Conservation (phyloP, 2,329 filamentous ascomycete species). For the Phaeophleospora eucalypticola region DNA sequence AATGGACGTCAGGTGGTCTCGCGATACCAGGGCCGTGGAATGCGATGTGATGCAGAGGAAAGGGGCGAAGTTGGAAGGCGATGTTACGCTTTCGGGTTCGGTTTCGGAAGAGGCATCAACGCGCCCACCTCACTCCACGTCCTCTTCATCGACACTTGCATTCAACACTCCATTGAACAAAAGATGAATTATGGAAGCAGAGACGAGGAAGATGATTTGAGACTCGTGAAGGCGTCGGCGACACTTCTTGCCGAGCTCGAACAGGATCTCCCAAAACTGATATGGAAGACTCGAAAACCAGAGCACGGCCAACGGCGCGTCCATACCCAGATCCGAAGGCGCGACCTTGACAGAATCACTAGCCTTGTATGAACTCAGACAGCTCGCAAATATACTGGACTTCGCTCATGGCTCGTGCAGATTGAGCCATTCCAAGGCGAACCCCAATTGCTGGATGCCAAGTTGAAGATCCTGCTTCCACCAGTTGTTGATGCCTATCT, state of each 20-base stretch:
- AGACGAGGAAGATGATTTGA: constrained; percentile 43
- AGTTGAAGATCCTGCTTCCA: constrained; percentile 72
- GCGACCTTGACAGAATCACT: constrained; percentile 40
- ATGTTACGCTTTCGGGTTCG: no score
- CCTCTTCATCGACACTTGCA: no score
- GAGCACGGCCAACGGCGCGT: constrained; percentile 21
- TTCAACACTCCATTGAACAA: no score
- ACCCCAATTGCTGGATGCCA: constrained; percentile 84
- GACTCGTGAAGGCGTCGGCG: constrained; percentile 41
- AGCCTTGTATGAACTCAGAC: constrained; percentile 27
- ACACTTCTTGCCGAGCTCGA: constrained; percentile 32
- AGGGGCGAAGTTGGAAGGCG: no score
- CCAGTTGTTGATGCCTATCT: constrained; percentile 72
- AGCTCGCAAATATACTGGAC: neutral
- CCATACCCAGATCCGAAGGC: constrained; percentile 36
- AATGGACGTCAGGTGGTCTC: no score
- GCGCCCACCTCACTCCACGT: no score
- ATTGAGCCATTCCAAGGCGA: constrained; percentile 93
- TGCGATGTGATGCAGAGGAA: no score
- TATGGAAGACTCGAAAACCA: constrained; percentile 33
- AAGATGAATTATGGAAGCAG: constrained; percentile 10
- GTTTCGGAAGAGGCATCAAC: no score
- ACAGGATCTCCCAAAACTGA: constrained; percentile 42
- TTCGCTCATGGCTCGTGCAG: constrained; percentile 28
- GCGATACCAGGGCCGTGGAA: no score